Base-by-base conservation (phyloP, 2,329 filamentous ascomycete species). In the Trematosphaeria pertusa region DNA sequence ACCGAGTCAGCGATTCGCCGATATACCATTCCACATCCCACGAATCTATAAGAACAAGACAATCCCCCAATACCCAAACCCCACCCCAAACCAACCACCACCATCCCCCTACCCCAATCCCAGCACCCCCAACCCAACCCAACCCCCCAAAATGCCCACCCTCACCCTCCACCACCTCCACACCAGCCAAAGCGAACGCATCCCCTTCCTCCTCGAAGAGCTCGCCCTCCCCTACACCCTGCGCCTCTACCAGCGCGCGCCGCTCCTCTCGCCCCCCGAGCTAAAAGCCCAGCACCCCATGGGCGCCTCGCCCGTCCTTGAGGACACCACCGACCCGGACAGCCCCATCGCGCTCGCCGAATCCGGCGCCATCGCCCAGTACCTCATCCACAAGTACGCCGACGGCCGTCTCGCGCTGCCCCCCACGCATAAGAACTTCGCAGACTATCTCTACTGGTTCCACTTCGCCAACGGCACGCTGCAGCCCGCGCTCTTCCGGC, bases 171-270 rank as follows among this genome's bases (percentile, higher is more conserved):
- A 73, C 58, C 70, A 73, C 39, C 65, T 73, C 5, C 70, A 70
- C 52, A 42, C 65, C 63, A 84, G 82, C 9, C 83, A 87, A 63
- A 86, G 83, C 26, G 84, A 87, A 64, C 82, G 85, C 31, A 76
- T 87, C 40, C 71, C 81, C 59, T 87, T 82, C 78, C 78, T 87
- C 35, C 82, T 82, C 64, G 85, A 88, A 65, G 85, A 88, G 65
- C 79, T 87, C 14, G 66, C 69, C 37, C 67, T 88, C 40, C 62
- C 73, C 2, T 87, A 87, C 62, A 60, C 72, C 1, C 66, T 82
- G 9, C 71, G 73, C 46, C 67, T 71, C 31, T 75, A 83, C 71
- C 49, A 73, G 39, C 77, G 80, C 33, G 60, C 60, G 6, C 78
- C 84, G 53, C 41, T 78, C 10, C 56, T 75, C 31, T 64, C 66